These are phyloP conservation scores for Aspergillus persii DNA, from an alignment of 2,329 filamentous ascomycete genomes.

Conservation along the genomic window DNA sequence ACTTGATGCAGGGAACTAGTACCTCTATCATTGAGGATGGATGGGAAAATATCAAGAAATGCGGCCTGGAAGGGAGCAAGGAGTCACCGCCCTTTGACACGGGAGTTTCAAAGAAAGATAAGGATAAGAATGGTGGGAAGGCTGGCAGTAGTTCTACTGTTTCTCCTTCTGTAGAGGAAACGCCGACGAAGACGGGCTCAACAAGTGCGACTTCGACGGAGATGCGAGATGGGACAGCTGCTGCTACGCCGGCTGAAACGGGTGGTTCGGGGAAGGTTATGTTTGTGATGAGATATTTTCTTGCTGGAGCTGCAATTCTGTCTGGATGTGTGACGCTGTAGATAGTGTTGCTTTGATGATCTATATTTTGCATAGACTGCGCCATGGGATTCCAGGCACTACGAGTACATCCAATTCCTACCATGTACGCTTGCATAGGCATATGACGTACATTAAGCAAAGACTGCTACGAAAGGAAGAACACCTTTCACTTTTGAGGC, in stretches of 20 bases:
- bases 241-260: not conserved
- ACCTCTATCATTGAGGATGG: not conserved
- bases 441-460: too few relatives aligned
- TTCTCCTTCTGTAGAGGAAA: not conserved
- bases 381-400: too few relatives aligned
- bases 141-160: not conserved
- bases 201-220: not conserved
- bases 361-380: too few relatives aligned
- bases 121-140: not conserved
- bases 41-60: not conserved
- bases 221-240: not conserved
- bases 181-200: not conserved
- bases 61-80: not conserved
- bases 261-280: not conserved
- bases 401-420: too few relatives aligned
- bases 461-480: too few relatives aligned
- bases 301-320: not conserved
- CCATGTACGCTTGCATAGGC: too few relatives aligned
- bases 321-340: not conserved
- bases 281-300: not conserved
- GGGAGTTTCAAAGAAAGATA: not conserved
- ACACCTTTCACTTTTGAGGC: too few relatives aligned
- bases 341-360: not conserved
- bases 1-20: not conserved
- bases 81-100: not conserved